A percentile compares a stretch with the other conserved stretches of the same genome.
Conservation (phyloP, 495 filamentous ascomycete genomes). For the Wilcoxina mikolae region DNA sequence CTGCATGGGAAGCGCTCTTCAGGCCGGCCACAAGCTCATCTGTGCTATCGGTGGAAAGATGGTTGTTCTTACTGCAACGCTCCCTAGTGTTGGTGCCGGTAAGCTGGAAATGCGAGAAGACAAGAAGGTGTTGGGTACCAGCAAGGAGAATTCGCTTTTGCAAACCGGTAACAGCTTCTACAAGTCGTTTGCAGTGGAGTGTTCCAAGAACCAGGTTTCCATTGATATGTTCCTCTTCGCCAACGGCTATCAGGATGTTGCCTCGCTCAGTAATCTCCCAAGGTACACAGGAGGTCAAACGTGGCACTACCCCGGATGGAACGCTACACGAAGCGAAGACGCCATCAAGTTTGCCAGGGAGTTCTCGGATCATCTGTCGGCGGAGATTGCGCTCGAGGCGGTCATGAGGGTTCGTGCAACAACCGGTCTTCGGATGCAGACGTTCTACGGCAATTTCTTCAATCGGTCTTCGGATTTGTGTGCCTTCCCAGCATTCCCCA, state of each 20-base stretch:
- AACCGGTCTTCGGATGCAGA: slow-evolving; percentile 87
- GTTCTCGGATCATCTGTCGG: slow-evolving; percentile 88
- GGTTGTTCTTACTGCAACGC: slow-evolving; percentile 68
- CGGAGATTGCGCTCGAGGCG: slow-evolving; percentile 90
- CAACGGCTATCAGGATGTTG: slow-evolving; percentile 92
- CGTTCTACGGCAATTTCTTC: slow-evolving; percentile 99
- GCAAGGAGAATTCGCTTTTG: slow-evolving; percentile 70
- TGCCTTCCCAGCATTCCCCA: slow-evolving; percentile 92
- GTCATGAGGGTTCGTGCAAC: slow-evolving; percentile 91
- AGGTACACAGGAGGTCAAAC: slow-evolving; percentile 96
- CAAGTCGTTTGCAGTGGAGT: slow-evolving; percentile 98
- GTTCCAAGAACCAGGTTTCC: slow-evolving; percentile 95
- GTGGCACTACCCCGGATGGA: slow-evolving; percentile 98
- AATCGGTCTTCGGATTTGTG: slow-evolving; percentile 93
- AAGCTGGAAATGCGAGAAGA: slow-evolving; percentile 90
- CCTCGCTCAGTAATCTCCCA: slow-evolving; percentile 83
- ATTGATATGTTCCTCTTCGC: slow-evolving; percentile 99
- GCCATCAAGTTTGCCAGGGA: slow-evolving; percentile 94
- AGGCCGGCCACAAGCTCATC: slow-evolving; percentile 89
- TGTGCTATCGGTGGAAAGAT: slow-evolving; percentile 88
- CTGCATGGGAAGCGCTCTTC: slow-evolving; percentile 83
- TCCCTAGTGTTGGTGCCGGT: slow-evolving; percentile 83
- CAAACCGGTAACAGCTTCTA: slow-evolving; percentile 93
- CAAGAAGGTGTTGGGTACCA: slow-evolving; percentile 89
- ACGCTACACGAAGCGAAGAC: slow-evolving; percentile 79